Percentiles rank a stretch among this genome's conserved stretches.
Evolutionary conservation across 1,139 yeast species (phyloP).

Genomic region (Candida tunisiensis): DNA sequence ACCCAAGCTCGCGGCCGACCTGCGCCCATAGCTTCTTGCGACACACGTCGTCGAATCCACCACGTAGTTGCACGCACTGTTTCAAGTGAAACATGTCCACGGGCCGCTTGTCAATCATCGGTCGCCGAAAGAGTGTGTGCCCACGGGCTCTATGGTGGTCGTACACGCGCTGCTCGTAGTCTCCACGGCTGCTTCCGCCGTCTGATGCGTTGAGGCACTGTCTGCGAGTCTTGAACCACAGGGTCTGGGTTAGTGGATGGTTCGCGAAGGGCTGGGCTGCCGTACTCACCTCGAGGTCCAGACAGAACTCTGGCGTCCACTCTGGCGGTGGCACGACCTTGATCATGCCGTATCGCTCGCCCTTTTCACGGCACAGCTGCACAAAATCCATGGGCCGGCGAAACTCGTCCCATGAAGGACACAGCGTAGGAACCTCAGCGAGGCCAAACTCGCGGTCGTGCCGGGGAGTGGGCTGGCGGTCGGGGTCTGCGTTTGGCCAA

Average conservation of each 20-base stretch:
- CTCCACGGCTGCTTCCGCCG: constrained; percentile 13
- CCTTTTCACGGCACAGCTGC: constrained; percentile 1
- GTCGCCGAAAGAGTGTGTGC: constrained; percentile 14
- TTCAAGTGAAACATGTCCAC: constrained; percentile 21
- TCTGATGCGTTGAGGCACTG: constrained; percentile 27
- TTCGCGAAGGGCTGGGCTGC: too few species aligned
- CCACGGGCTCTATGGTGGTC: constrained; percentile 17
- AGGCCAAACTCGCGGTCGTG: too few species aligned
- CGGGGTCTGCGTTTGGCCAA: too few species aligned
- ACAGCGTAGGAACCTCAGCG: too few species aligned
- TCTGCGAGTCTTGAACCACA: constrained; percentile 35
- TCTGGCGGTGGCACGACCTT: constrained; percentile 41
- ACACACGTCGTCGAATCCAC: constrained; percentile 21
- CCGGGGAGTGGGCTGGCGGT: too few species aligned
- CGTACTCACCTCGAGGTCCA: too few species aligned
- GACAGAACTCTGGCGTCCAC: constrained; percentile 24
- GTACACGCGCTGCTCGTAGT: too few species aligned
- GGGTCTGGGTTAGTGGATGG: constrained; percentile 31
- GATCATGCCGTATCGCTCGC: constrained; percentile 42
- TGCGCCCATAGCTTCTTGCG: constrained; percentile 28
- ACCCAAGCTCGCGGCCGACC: constrained; percentile 59
- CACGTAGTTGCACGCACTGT: constrained; percentile 19
- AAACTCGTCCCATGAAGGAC: too few species aligned
- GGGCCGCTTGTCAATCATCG: constrained; percentile 21
- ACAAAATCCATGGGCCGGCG: too few species aligned